Conservation (phyloP, 1,284 basidiomycete species). For the Polyporus tsugae region DNA sequence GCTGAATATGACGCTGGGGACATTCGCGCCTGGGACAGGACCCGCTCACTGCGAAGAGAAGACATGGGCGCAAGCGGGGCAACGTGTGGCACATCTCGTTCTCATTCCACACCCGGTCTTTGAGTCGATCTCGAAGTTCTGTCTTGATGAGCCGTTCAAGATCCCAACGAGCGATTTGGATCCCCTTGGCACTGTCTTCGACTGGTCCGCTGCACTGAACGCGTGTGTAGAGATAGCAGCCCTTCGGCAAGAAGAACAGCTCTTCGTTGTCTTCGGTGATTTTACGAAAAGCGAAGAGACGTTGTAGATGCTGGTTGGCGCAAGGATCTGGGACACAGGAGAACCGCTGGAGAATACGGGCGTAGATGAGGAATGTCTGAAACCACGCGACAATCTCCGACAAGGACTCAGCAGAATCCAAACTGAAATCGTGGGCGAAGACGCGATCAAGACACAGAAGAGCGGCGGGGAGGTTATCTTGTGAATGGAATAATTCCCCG, state of each 20-base stretch:
- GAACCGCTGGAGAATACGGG: constrained; percentile 44
- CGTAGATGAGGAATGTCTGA: constrained; percentile 47
- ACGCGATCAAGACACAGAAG: constrained; percentile 53
- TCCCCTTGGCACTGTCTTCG: constrained; percentile 10
- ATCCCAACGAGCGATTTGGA: constrained; percentile 25
- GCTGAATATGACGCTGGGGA: constrained; percentile 46
- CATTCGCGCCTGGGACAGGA: constrained; percentile 49
- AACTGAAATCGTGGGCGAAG: constrained; percentile 31
- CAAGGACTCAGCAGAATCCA: constrained; percentile 30
- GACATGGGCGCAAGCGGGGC: constrained; percentile 50
- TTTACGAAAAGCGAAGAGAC: constrained; percentile 49
- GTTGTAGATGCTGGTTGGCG: constrained; percentile 35
- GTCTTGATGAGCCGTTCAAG: constrained; percentile 32
- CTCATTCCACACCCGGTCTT: constrained; percentile 43
- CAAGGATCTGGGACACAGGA: constrained; percentile 42
- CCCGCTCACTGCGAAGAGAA: constrained; percentile 44
- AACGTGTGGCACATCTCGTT: constrained; percentile 44
- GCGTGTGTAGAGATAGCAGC: constrained; percentile 33
- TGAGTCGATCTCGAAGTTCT: constrained; percentile 42
- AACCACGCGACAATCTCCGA: constrained; percentile 43
- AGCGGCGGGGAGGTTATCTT: constrained; percentile 43
- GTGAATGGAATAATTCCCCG: constrained; percentile 37
- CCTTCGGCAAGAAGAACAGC: constrained; percentile 36
- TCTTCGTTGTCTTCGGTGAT: constrained; percentile 33
- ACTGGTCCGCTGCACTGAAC: not conserved